Conservation (phyloP, 805 yeast genomes). For the Diddensiella santjacobensis region DNA sequence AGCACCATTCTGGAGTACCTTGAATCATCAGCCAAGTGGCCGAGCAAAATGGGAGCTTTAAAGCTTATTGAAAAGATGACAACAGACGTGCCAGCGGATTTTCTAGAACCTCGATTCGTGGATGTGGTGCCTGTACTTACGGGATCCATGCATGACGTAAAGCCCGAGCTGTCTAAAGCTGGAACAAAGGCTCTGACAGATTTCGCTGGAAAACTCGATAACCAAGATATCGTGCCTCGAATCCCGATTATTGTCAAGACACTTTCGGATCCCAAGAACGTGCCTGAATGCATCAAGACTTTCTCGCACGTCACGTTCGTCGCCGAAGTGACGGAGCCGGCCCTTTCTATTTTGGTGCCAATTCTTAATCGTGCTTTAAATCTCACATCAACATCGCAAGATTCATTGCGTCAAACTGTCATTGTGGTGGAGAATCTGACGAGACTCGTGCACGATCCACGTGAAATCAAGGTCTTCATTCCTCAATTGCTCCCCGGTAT, state of each 20-base stretch:
- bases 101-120: slow-evolving; percentile 76
- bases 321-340: slow-evolving; percentile 97
- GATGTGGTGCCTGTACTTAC: slow-evolving; percentile 79
- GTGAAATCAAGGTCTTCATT: slow-evolving; percentile 83
- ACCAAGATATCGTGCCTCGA: slow-evolving; percentile 86
- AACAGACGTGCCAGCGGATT: slow-evolving; percentile 78
- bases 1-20: slow-evolving; percentile 60
- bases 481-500: slow-evolving; percentile 91
- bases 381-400: slow-evolving; percentile 86
- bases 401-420: slow-evolving; percentile 93
- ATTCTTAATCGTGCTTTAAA: slow-evolving; percentile 85
- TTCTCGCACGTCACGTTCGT: slow-evolving; percentile 93
- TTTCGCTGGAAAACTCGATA: slow-evolving; percentile 81
- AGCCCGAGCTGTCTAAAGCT: slow-evolving; percentile 88
- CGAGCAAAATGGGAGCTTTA: slow-evolving; percentile 78
- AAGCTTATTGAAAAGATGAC: slow-evolving; percentile 67
- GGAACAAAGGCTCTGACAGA: slow-evolving; percentile 68
- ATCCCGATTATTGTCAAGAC: slow-evolving; percentile 81
- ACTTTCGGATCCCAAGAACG: slow-evolving; percentile 83
- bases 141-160: slow-evolving; percentile 89
- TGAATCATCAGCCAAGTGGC: slow-evolving; percentile 88
- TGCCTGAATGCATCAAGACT: slow-evolving; percentile 83
- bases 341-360: slow-evolving; percentile 84
- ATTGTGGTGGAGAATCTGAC: slow-evolving; percentile 94
- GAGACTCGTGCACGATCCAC: slow-evolving; percentile 86